Percentiles rank a stretch among this genome's conserved stretches.
phyloP scores from a whole-genome alignment of 2,329 filamentous ascomycete genomes.

The Emmonsiellopsis sp. region DNA sequence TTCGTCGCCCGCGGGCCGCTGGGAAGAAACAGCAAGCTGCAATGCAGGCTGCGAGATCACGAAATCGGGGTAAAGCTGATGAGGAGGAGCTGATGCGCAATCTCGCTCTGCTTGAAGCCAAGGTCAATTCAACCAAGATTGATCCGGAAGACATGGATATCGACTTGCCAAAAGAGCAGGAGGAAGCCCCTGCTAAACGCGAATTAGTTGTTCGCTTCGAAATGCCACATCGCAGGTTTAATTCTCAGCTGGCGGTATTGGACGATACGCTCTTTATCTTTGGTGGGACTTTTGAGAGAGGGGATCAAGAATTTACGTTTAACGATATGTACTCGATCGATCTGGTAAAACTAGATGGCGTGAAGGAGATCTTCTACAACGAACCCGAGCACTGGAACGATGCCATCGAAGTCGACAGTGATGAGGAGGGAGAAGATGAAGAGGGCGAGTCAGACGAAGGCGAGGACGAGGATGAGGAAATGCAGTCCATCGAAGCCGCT shows the following conservation, averaged over 20 bases:
- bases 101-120: constrained; percentile 74
- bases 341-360: constrained; percentile 88
- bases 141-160: constrained; percentile 31
- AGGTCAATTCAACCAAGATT: constrained; percentile 48
- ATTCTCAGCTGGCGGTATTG: constrained; percentile 81
- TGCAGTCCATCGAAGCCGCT: constrained; percentile 29
- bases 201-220: constrained; percentile 63
- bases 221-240: constrained; percentile 84
- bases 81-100: constrained; percentile 86
- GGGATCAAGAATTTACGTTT: constrained; percentile 89
- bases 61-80: constrained; percentile 69
- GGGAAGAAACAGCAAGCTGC: constrained; percentile 46
- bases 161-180: constrained; percentile 42
- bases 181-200: constrained; percentile 43
- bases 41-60: constrained; percentile 41
- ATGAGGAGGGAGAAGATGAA: constrained; percentile 44
- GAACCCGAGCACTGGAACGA: constrained; percentile 79
- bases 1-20: constrained; percentile 64
- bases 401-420: constrained; percentile 50
- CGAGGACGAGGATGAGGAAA: constrained; percentile 35
- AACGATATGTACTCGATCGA: constrained; percentile 91
- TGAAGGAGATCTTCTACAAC: constrained; percentile 79
- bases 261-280: constrained; percentile 91
- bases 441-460: constrained; percentile 34
- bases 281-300: constrained; percentile 90